Evolutionary conservation across 2,329 filamentous ascomycete species (phyloP).

Genomic region (Talaromyces verruculosus): DNA sequence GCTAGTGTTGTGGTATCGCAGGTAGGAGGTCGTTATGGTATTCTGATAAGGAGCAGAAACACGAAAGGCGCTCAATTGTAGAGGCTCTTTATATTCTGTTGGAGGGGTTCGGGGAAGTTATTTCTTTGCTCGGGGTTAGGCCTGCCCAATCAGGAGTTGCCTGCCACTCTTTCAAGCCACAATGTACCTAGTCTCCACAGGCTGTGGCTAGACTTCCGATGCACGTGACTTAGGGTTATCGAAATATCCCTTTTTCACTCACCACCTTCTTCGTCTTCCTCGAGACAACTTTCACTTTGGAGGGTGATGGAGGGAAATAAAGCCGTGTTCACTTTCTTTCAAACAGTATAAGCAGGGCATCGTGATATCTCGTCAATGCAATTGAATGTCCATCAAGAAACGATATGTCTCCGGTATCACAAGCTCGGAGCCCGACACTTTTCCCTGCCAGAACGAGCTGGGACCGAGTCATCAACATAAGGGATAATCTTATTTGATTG

Average conservation of each 20-base stretch:
- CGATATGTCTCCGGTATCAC: background rate
- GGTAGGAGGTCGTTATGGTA: background rate
- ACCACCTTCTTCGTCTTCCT: background rate
- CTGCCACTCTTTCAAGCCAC: constrained; percentile 8
- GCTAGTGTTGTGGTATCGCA: background rate
- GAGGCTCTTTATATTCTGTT: background rate
- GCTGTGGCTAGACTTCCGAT: background rate
- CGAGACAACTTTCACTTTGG: background rate
- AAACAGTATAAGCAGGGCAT: background rate
- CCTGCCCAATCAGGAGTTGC: background rate
- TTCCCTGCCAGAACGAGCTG: background rate
- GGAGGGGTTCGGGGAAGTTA: background rate
- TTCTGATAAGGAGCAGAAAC: background rate
- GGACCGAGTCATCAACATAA: background rate
- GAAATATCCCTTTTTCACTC: background rate
- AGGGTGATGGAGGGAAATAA: background rate
- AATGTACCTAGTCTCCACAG: background rate
- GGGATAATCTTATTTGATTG: background rate
- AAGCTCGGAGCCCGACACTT: background rate
- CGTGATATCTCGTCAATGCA: background rate
- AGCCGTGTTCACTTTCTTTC: background rate
- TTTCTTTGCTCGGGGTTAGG: constrained; percentile 4
- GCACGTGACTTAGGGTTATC: background rate
- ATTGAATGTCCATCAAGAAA: background rate
- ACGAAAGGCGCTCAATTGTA: background rate